A percentile compares a stretch with the other conserved stretches of the same genome.
These are phyloP conservation scores for Epichloe typhina DNA, from an alignment of 2,329 filamentous ascomycete species.

Conservation along the genomic window DNA sequence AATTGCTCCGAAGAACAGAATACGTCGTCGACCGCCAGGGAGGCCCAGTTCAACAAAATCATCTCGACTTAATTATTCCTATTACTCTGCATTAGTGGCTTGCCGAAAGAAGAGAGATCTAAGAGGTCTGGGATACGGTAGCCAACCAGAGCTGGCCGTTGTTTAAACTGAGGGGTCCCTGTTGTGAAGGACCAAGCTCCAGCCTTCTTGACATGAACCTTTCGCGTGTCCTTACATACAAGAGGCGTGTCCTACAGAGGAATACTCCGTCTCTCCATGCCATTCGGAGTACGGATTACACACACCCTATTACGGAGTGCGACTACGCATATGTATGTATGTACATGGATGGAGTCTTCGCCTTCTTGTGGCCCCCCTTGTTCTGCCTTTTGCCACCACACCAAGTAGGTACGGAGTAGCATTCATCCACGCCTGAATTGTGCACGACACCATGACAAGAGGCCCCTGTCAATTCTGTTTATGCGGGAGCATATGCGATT, in stretches of 20 bases:
- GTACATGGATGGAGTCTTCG: background rate
- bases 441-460: background rate
- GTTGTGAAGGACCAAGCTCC: background rate
- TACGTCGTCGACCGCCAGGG: background rate
- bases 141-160: conserved; percentile 12
- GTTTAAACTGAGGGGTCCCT: background rate
- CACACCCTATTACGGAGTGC: too few relatives aligned
- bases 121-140: conserved; percentile 15
- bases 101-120: conserved; percentile 19
- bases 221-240: background rate
- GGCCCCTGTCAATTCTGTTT: background rate
- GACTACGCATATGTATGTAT: background rate
- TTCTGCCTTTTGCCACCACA: conserved; percentile 7
- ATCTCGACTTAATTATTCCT: conserved; percentile 3
- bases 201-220: background rate
- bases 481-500: background rate
- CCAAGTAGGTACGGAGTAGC: background rate
- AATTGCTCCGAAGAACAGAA: too few relatives aligned
- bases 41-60: background rate
- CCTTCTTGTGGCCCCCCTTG: background rate
- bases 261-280: background rate
- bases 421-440: background rate
- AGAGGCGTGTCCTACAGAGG: background rate
- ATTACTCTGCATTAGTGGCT: conserved; percentile 21
- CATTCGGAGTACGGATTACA: background rate